Percentiles rank a stretch among this genome's conserved stretches.
Evolutionary conservation across 306 rosid genomes (phyloP).

Genomic region (Trifolium subterraneum): DNA sequence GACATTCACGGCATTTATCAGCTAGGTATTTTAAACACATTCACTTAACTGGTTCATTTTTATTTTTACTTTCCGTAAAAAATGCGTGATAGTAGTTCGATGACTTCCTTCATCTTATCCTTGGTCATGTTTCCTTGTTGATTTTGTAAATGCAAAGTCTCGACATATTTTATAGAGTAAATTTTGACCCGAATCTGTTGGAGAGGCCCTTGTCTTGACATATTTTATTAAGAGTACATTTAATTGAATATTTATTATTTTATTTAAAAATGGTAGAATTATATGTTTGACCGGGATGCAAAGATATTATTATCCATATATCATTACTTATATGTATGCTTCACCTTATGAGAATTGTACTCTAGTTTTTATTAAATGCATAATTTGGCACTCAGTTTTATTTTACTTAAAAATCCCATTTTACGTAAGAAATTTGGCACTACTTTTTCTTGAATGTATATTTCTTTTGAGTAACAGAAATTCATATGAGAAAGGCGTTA

Average conservation of each 20-base stretch:
- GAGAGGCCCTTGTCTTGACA: conserved; percentile 1
- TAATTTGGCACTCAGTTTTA: not conserved
- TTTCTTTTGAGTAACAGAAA: conserved; percentile 2
- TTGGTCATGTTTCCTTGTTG: conserved; percentile 16
- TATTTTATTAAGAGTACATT: conserved; percentile 19
- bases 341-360: not conserved
- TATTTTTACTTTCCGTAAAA: not conserved
- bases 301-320: conserved; percentile 27
- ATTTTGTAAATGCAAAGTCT: conserved; percentile 4
- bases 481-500: not conserved
- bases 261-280: not conserved
- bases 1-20: conserved; percentile 71
- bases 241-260: conserved; percentile 3
- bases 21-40: conserved; percentile 51
- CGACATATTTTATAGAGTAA: conserved; percentile 27
- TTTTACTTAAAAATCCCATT: not conserved
- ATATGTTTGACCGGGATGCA: conserved; percentile 15
- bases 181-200: conserved; percentile 2
- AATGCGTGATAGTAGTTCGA: conserved; percentile 12
- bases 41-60: conserved; percentile 4
- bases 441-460: not conserved
- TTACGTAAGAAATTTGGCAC: conserved; percentile 18
- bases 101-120: conserved; percentile 13
- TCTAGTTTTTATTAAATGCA: conserved; percentile 20
- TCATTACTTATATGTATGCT: conserved; percentile 14